phyloP scores from a whole-genome alignment of 1,284 basidiomycete species.

The Grifola frondosa region DNA sequence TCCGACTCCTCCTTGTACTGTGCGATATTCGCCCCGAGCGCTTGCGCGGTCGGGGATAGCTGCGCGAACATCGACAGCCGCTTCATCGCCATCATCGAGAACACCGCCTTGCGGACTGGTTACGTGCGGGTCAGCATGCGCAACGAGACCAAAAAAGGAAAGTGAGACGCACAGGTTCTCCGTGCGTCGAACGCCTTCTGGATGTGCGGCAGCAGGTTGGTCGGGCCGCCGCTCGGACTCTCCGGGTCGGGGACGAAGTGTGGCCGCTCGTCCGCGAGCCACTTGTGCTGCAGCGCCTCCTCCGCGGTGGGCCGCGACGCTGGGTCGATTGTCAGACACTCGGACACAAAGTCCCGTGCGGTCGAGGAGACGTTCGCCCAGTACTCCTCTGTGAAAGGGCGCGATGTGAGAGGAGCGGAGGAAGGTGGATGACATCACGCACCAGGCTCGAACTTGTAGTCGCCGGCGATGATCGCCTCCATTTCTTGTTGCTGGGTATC shows the following conservation, averaged over 20 bases:
- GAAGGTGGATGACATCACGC: constrained; percentile 16
- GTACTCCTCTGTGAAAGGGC: constrained; percentile 57
- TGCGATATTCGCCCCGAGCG: constrained; percentile 62
- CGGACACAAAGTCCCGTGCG: constrained; percentile 78
- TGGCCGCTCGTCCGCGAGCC: constrained; percentile 36
- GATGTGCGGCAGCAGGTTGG: constrained; percentile 30
- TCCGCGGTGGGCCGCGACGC: constrained; percentile 72
- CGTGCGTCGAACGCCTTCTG: constrained; percentile 85
- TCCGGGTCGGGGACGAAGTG: constrained; percentile 26
- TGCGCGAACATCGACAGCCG: constrained; percentile 64
- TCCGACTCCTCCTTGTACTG: constrained; percentile 83
- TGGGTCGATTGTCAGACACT: constrained; percentile 86
- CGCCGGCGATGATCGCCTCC: constrained; percentile 90
- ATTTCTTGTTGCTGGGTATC: constrained; percentile 87
- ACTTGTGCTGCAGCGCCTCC: constrained; percentile 49
- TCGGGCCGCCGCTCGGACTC: constrained; percentile 45
- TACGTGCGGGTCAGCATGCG: constrained; percentile 4
- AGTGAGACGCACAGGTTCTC: constrained; percentile 67
- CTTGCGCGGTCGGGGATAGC: constrained; percentile 45
- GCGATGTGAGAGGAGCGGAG: constrained; percentile 1
- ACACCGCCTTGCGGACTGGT: constrained; percentile 82
- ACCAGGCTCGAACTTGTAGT: constrained; percentile 89
- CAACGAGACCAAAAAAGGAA: constrained; percentile 2
- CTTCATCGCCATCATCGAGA: constrained; percentile 83
- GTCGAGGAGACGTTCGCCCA: constrained; percentile 83